Conservation (phyloP, 116 monocot species). For the Iris pallida region DNA sequence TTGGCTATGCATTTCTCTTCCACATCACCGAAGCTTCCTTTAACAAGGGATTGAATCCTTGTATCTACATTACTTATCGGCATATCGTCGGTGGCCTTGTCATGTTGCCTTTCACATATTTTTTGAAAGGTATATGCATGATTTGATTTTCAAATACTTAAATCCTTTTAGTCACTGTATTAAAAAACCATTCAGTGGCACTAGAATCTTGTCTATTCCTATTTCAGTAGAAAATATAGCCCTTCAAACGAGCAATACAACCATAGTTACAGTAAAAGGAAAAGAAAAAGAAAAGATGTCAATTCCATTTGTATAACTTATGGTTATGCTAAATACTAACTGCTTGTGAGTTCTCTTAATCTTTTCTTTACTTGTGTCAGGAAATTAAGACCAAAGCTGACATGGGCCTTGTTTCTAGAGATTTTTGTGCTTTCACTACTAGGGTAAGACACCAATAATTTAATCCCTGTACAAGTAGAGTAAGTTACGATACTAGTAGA, state of each 20-base stretch:
- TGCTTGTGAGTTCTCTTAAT: too few relatives aligned
- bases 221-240: too few relatives aligned
- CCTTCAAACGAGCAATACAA: too few relatives aligned
- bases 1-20: constrained; percentile 69
- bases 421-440: constrained; percentile 73
- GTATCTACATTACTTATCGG: constrained; percentile 67
- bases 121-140: constrained; percentile 51
- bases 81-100: constrained; percentile 43
- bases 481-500: not conserved
- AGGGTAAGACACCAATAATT: constrained; percentile 33
- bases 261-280: too few relatives aligned
- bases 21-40: constrained; percentile 81
- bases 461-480: too few relatives aligned
- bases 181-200: too few relatives aligned
- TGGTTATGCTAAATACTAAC: too few relatives aligned
- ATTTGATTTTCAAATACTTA: not conserved
- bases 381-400: constrained; percentile 73
- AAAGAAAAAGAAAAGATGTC: too few relatives aligned
- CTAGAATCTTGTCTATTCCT: too few relatives aligned
- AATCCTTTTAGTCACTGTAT: too few relatives aligned
- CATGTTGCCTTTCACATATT: constrained; percentile 69
- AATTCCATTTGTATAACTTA: too few relatives aligned
- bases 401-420: constrained; percentile 76
- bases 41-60: constrained; percentile 59
- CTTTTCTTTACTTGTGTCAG: constrained; percentile 24